Conservation (phyloP, 371 early-diverging fungal species). For the Syncephalastrum sp. region DNA sequence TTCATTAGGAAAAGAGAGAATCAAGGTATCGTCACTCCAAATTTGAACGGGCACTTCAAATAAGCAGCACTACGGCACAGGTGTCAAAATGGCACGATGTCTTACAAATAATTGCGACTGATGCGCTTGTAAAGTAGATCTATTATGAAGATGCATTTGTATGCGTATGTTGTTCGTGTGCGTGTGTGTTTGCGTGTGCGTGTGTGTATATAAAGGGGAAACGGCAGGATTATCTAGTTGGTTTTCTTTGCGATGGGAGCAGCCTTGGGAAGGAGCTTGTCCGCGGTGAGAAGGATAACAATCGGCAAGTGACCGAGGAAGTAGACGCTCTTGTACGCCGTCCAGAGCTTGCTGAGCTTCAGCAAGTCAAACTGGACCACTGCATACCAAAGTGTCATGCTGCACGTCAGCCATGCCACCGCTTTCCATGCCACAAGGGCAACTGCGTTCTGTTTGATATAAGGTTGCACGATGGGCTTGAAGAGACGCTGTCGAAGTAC, state of each 20-base stretch:
- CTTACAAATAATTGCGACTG: too few relatives aligned
- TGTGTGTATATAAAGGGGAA: too few relatives aligned
- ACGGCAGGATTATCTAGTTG: background rate
- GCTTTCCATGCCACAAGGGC: constrained; percentile 24
- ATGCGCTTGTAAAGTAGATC: too few relatives aligned
- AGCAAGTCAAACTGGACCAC: constrained; percentile 46
- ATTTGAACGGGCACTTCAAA: too few relatives aligned
- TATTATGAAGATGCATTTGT: too few relatives aligned
- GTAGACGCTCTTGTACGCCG: constrained; percentile 42
- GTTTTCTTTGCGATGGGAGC: background rate
- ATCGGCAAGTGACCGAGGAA: constrained; percentile 43
- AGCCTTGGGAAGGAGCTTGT: constrained; percentile 23
- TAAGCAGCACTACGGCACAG: too few relatives aligned
- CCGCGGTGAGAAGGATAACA: constrained; percentile 19
- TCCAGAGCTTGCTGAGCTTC: constrained; percentile 26
- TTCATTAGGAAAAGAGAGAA: too few relatives aligned
- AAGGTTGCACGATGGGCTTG: constrained; percentile 25
- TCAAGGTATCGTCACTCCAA: too few relatives aligned
- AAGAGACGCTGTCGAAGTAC: constrained; percentile 26
- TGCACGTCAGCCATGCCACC: constrained; percentile 34
- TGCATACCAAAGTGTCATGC: constrained; percentile 27
- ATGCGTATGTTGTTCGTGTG: too few relatives aligned
- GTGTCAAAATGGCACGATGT: too few relatives aligned
- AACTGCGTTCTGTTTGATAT: constrained; percentile 23
- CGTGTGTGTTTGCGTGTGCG: too few relatives aligned